These are phyloP conservation scores for Cordyceps sp. DNA, from an alignment of 2,329 filamentous ascomycete genomes.

Conservation along the genomic window DNA sequence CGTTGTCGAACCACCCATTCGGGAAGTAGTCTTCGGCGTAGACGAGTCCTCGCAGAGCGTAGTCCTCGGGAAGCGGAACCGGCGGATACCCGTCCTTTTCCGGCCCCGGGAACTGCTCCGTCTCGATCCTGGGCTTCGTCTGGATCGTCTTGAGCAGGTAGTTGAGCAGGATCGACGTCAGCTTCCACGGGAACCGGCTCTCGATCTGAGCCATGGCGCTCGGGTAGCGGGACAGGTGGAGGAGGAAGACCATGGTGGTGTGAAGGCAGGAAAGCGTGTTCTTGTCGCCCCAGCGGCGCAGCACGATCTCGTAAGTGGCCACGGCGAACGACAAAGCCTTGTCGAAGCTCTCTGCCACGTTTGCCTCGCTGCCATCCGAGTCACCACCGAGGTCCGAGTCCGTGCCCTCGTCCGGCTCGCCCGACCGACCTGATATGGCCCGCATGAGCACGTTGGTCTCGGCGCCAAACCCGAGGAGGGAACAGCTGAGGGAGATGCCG, in stretches of 20 bases:
- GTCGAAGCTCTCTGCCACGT: constrained; percentile 12
- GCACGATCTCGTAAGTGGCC: constrained; percentile 26
- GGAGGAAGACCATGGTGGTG: constrained; percentile 42
- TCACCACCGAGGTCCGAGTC: constrained; percentile 7
- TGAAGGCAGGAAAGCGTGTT: constrained; percentile 48
- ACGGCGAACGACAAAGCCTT: constrained; percentile 23
- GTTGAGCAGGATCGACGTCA: constrained; percentile 21
- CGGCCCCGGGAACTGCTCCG: constrained; percentile 27
- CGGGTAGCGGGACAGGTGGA: constrained; percentile 23
- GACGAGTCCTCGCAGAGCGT: constrained; percentile 43
- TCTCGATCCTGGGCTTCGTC: constrained; percentile 19
- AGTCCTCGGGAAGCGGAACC: constrained; percentile 52
- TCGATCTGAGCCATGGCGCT: constrained; percentile 27
- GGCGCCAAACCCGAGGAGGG: constrained; percentile 16
- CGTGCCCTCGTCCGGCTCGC: constrained; percentile 10
- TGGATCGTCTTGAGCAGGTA: constrained; percentile 10
- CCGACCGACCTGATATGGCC: constrained; percentile 14
- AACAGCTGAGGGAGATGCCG: constrained; percentile 14
- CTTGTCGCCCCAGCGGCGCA: constrained; percentile 35
- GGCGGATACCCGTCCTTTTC: constrained; percentile 20
- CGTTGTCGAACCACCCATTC: constrained; percentile 36
- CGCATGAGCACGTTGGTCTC: constrained; percentile 29
- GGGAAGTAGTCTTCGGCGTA: constrained; percentile 45
- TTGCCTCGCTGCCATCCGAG: constrained; percentile 6
- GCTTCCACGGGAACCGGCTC: constrained; percentile 33